phyloP scores from a whole-genome alignment of 2,329 filamentous ascomycete species.

The Penicillium crustosum region DNA sequence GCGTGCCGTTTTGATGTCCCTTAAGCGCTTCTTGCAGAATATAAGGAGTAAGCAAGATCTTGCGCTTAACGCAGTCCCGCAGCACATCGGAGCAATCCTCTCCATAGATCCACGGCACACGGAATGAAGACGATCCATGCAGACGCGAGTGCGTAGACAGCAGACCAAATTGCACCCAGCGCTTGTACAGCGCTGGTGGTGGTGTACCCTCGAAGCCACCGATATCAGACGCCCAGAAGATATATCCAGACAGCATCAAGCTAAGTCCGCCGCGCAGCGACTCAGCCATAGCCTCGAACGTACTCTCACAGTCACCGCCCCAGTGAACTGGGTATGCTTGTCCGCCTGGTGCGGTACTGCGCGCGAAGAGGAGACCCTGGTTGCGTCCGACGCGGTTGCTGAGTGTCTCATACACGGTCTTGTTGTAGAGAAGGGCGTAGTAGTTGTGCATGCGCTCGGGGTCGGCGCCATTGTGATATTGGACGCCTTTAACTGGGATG shows the following conservation, averaged over 20 bases:
- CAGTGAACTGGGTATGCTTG: slow-evolving; percentile 70
- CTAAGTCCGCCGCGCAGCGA: slow-evolving; percentile 65
- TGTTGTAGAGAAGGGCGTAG: slow-evolving; percentile 73
- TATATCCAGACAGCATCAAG: slow-evolving; percentile 63
- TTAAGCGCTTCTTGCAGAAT: slow-evolving; percentile 54
- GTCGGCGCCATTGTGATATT: slow-evolving; percentile 63
- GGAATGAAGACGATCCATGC: slow-evolving; percentile 68
- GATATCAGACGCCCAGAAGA: slow-evolving; percentile 70
- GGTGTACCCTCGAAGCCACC: slow-evolving; percentile 70
- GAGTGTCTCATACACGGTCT: slow-evolving; percentile 65
- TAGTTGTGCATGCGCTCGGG: slow-evolving; percentile 72
- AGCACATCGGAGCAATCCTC: slow-evolving; percentile 61
- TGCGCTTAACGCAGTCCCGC: slow-evolving; percentile 53
- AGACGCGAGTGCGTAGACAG: slow-evolving; percentile 69
- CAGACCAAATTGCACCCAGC: slow-evolving; percentile 75
- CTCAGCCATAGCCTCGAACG: slow-evolving; percentile 71
- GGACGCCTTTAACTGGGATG: slow-evolving; percentile 64
- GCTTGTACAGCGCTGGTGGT: slow-evolving; percentile 69
- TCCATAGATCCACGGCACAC: slow-evolving; percentile 73
- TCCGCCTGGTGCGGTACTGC: slow-evolving; percentile 65
- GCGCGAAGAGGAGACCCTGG: slow-evolving; percentile 65
- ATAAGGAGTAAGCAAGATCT: slow-evolving; percentile 60
- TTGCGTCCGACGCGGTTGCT: slow-evolving; percentile 52
- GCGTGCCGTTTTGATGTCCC: slow-evolving; percentile 55
- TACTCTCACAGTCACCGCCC: slow-evolving; percentile 75